Conservation (phyloP, 192 early-diverging fungal species). For the Backusella westeae region DNA sequence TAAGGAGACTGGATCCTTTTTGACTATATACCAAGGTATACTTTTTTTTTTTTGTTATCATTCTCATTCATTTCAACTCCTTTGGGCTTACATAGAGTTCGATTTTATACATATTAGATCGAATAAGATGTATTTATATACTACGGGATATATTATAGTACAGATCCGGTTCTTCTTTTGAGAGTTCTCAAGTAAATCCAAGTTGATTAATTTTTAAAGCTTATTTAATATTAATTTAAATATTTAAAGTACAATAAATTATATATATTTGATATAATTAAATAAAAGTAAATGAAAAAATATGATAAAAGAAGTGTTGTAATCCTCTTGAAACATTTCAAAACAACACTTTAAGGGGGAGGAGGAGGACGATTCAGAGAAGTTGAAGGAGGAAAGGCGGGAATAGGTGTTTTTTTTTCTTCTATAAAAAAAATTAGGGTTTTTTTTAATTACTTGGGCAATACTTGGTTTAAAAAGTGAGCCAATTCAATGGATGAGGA, state of each 20-base stretch:
- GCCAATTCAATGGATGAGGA: conserved; percentile 24
- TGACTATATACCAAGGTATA: background rate
- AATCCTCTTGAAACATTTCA: background rate
- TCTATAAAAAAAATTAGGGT: background rate
- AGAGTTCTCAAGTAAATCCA: background rate
- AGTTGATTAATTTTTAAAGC: background rate
- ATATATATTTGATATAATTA: conserved; percentile 13
- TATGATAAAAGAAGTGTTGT: background rate
- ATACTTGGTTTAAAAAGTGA: conserved; percentile 28
- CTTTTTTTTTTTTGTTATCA: background rate
- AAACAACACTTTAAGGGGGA: background rate
- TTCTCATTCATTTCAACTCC: background rate
- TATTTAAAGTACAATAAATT: conserved; percentile 5
- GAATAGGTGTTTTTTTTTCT: conserved; percentile 4
- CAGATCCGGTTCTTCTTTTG: background rate
- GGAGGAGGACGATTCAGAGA: background rate
- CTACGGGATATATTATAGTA: background rate
- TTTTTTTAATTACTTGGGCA: conserved; percentile 13
- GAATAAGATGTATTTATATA: background rate
- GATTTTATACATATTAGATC: background rate
- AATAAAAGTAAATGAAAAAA: background rate
- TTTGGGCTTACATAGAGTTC: too few relatives aligned
- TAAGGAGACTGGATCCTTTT: background rate
- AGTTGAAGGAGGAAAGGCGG: background rate
- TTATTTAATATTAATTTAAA: conserved; percentile 5